Conservation (phyloP, 306 rosid genomes). For the Fagus crenata region DNA sequence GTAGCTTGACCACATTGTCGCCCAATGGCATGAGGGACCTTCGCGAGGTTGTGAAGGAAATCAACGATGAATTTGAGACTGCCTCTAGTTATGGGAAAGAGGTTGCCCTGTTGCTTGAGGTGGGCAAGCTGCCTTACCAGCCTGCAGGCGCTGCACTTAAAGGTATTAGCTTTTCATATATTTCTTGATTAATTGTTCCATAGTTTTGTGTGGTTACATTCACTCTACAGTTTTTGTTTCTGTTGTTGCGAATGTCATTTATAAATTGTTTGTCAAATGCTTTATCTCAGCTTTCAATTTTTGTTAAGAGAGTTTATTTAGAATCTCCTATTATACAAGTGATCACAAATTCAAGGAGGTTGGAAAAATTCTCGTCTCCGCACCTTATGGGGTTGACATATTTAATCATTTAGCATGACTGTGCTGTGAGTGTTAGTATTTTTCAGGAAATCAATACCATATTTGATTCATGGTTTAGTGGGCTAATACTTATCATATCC, state of each 20-base stretch:
- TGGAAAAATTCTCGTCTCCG: not conserved
- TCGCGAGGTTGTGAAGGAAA: constrained; percentile 82
- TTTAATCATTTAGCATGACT: not conserved
- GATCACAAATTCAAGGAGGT: not conserved
- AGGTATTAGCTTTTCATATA: constrained; percentile 43
- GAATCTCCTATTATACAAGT: not conserved
- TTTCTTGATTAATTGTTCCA: not conserved
- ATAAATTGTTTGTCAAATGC: not conserved
- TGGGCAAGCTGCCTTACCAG: constrained; percentile 76
- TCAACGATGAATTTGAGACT: constrained; percentile 77
- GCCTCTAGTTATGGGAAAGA: constrained; percentile 82
- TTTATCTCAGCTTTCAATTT: not conserved
- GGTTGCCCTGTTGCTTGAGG: constrained; percentile 90
- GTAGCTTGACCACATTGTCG: constrained; percentile 73
- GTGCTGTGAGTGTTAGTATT: not conserved
- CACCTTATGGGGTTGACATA: not conserved
- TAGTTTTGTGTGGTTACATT: not conserved
- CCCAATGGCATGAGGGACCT: constrained; percentile 73
- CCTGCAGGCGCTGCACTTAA: constrained; percentile 56
- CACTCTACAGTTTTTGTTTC: not conserved
- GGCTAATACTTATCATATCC: not conserved
- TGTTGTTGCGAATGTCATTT: not conserved
- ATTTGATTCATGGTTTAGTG: not conserved
- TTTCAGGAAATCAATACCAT: not conserved
- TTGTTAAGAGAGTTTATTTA: not conserved